These are phyloP conservation scores for Penicillium riverlandense DNA, from an alignment of 495 filamentous ascomycete genomes.

Conservation along the genomic window DNA sequence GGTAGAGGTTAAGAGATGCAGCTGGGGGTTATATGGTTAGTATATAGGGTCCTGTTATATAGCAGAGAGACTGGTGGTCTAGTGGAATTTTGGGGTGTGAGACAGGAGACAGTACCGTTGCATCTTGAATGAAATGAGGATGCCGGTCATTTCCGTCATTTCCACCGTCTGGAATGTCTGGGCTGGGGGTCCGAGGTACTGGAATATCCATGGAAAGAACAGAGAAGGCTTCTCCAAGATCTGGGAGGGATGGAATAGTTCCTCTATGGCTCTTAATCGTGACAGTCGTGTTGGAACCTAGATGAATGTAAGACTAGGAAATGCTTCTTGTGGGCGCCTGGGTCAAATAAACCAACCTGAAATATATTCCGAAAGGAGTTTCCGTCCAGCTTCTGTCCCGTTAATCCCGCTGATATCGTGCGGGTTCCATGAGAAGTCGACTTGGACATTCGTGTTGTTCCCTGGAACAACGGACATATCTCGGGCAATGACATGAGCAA, in stretches of 20 bases:
- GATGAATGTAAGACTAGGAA: neutral
- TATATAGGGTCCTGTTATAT: too few relatives aligned
- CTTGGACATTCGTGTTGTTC: conserved; percentile 59
- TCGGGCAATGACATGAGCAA: conserved; percentile 64
- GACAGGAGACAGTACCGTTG: conserved; percentile 51
- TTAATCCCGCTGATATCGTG: conserved; percentile 47
- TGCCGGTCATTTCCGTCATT: conserved; percentile 33
- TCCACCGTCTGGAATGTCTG: conserved; percentile 36
- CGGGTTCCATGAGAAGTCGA: conserved; percentile 73
- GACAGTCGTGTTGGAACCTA: conserved; percentile 70
- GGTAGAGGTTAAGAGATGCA: conserved; percentile 79
- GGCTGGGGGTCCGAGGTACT: conserved; percentile 55
- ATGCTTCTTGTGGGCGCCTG: neutral
- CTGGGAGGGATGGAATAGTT: conserved; percentile 67
- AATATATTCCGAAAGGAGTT: conserved; percentile 76
- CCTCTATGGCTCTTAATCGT: conserved; percentile 59
- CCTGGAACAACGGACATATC: conserved; percentile 58
- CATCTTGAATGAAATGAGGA: conserved; percentile 71
- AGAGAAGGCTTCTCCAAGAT: conserved; percentile 65
- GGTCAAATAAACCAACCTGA: conserved; percentile 50
- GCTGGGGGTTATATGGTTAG: conserved; percentile 20
- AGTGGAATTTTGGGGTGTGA: conserved; percentile 4
- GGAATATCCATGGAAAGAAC: conserved; percentile 58
- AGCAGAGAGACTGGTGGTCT: too few relatives aligned
- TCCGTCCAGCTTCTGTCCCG: conserved; percentile 54